A percentile compares a stretch with the other conserved stretches of the same genome.
Evolutionary conservation across 306 rosid species (phyloP).

Genomic region (Quercus glauca): DNA sequence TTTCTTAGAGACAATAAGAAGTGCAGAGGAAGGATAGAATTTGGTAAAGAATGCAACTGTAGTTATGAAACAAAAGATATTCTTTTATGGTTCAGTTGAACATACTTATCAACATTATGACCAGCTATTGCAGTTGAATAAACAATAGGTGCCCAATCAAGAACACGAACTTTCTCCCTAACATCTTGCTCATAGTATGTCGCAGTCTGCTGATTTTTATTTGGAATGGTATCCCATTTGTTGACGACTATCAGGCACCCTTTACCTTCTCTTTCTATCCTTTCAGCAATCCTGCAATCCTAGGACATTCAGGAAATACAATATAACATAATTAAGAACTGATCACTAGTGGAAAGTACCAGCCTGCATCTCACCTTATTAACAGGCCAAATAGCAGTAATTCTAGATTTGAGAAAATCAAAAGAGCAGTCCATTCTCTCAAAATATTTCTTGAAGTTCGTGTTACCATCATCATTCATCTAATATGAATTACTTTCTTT

Average conservation of each 20-base stretch:
- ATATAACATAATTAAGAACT: not conserved
- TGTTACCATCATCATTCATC: too few species aligned
- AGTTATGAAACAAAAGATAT: not conserved
- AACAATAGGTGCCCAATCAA: slow-evolving; percentile 92
- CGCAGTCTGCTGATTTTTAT: slow-evolving; percentile 91
- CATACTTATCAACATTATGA: slow-evolving; percentile 87
- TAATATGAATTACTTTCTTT: not conserved
- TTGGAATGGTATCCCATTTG: slow-evolving; percentile 98
- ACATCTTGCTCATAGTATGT: slow-evolving; percentile 85
- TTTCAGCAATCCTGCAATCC: slow-evolving; percentile 96
- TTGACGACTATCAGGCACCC: slow-evolving; percentile 94
- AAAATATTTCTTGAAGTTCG: not conserved
- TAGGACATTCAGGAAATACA: slow-evolving; percentile 34
- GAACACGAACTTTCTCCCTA: slow-evolving; percentile 80
- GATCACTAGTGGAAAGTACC: not conserved
- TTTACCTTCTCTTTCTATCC: slow-evolving; percentile 93
- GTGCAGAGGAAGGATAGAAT: not conserved
- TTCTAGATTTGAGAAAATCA: not conserved
- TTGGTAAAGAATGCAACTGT: slow-evolving; percentile 13
- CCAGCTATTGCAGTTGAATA: slow-evolving; percentile 89
- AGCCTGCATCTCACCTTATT: not conserved
- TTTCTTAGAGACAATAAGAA: not conserved
- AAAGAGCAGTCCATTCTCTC: not conserved
- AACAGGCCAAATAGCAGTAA: not conserved
- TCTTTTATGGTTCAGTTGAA: slow-evolving; percentile 7